Percentiles rank a stretch among this genome's conserved stretches.
Evolutionary conservation across 805 yeast genomes (phyloP).

Genomic region (Priceomyces melissophilus): DNA sequence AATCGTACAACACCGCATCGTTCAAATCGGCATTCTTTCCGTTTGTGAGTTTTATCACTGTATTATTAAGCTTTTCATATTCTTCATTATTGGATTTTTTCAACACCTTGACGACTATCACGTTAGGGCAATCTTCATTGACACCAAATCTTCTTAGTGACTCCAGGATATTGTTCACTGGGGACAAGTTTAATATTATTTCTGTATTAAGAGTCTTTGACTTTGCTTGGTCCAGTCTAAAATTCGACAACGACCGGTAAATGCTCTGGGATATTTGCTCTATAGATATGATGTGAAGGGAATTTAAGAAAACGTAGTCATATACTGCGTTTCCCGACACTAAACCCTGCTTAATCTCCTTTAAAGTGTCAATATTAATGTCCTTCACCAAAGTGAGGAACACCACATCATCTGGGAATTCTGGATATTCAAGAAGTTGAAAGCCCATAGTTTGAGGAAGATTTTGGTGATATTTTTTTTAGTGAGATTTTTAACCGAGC

Average conservation of each 20-base stretch:
- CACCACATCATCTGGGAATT: conserved; percentile 38
- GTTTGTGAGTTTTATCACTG: too few species aligned
- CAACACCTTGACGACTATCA: conserved; percentile 52
- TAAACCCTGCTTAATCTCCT: conserved; percentile 42
- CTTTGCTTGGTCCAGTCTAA: conserved; percentile 44
- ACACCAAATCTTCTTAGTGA: conserved; percentile 71
- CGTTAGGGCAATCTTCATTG: conserved; percentile 40
- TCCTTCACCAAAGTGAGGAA: conserved; percentile 42
- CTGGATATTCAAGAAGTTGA: conserved; percentile 35
- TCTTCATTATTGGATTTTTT: conserved; percentile 7
- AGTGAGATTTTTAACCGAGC: too few species aligned
- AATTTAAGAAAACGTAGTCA: conserved; percentile 66
- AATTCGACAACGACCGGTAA: conserved; percentile 58
- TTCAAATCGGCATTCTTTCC: conserved; percentile 13
- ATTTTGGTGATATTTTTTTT: too few species aligned
- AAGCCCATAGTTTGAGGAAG: conserved; percentile 5
- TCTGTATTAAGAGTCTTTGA: conserved; percentile 73
- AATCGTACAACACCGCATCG: conserved; percentile 19
- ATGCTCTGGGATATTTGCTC: conserved; percentile 64
- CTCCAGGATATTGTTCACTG: conserved; percentile 68
- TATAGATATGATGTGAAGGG: conserved; percentile 51
- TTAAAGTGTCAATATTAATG: conserved; percentile 37
- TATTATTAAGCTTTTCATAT: too few species aligned
- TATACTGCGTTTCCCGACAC: conserved; percentile 44
- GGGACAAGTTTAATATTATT: conserved; percentile 63